Conservation (phyloP, 129 eudicot species). For the Flaveria linearis region DNA sequence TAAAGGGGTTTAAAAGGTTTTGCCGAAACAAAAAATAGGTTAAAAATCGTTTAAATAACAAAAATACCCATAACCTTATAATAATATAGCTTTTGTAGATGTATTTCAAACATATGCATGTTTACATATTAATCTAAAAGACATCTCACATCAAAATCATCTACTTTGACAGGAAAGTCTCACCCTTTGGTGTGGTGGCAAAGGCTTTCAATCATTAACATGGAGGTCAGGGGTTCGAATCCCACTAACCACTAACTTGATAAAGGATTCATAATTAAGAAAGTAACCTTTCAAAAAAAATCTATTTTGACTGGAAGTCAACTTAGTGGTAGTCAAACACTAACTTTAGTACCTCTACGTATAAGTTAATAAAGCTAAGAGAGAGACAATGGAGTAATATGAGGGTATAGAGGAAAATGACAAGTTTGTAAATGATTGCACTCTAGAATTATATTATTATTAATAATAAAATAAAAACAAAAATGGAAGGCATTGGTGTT, state of each 20-base stretch:
- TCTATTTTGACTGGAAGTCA: neutral
- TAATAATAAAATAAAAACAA: neutral
- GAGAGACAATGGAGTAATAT: neutral
- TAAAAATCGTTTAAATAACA: too few relatives aligned
- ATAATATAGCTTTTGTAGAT: neutral
- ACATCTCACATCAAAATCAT: neutral
- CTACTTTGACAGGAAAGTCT: neutral
- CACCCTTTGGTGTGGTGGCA: too few relatives aligned
- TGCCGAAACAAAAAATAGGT: neutral
- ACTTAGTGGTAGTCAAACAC: neutral
- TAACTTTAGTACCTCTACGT: neutral
- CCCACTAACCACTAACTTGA: too few relatives aligned
- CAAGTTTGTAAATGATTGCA: slow-evolving; percentile 19
- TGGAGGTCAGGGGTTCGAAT: too few relatives aligned
- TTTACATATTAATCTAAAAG: neutral
- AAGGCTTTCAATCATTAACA: too few relatives aligned
- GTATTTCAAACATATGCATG: neutral
- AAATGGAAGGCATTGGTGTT: slow-evolving; percentile 35
- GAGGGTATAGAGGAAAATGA: slow-evolving; percentile 3
- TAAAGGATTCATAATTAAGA: too few relatives aligned
- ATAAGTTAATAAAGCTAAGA: neutral
- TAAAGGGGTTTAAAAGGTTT: neutral
- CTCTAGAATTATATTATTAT: neutral
- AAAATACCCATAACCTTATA: neutral
- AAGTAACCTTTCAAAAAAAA: too few relatives aligned